phyloP scores from a whole-genome alignment of 371 early-diverging fungal genomes.

The Umbelopsis sp. region DNA sequence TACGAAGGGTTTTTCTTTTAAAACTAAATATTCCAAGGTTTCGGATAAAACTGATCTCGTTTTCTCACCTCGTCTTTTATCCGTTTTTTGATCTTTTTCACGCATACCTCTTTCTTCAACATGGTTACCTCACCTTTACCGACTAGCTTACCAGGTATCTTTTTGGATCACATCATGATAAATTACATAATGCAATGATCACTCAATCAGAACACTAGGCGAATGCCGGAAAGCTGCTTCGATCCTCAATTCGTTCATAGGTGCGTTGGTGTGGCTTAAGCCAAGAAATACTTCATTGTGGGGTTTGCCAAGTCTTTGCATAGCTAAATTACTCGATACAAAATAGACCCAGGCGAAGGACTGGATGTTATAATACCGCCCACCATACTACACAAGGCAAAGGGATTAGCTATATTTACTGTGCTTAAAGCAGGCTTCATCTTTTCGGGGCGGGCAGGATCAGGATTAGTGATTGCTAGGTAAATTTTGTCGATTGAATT shows the following conservation, averaged over 20 bases:
- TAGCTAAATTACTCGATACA: background rate
- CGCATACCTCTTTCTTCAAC: background rate
- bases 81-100: too few relatives aligned
- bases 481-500: background rate
- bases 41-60: too few relatives aligned
- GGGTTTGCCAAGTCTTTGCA: background rate
- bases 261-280: background rate
- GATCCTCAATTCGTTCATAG: constrained; percentile 2
- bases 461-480: background rate
- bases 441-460: background rate
- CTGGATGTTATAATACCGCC: background rate
- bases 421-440: background rate
- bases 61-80: too few relatives aligned
- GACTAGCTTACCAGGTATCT: background rate
- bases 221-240: background rate
- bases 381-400: background rate
- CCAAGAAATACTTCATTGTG: background rate
- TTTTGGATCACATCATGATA: too few relatives aligned
- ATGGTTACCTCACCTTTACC: background rate
- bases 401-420: background rate
- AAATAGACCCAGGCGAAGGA: background rate
- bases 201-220: background rate
- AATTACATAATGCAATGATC: too few relatives aligned
- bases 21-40: too few relatives aligned
- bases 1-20: too few relatives aligned